Conservation (phyloP, 371 early-diverging fungal genomes). For the Amoeboradix gromovi region DNA sequence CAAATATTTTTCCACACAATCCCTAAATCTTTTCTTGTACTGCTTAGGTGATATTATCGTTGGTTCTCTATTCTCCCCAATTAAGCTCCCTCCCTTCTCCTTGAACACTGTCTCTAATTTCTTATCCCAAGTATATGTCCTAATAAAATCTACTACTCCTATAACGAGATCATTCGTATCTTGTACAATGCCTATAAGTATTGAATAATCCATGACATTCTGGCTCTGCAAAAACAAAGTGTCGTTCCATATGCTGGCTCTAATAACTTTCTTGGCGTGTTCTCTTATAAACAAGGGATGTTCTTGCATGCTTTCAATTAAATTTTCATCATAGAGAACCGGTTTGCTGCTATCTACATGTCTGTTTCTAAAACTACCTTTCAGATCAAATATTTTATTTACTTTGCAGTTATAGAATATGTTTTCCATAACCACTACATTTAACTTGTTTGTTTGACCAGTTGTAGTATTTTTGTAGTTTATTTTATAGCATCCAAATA, state of each 20-base stretch:
- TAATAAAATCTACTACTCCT: slow-evolving; percentile 83
- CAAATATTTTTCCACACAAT: slow-evolving; percentile 67
- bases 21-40: slow-evolving; percentile 61
- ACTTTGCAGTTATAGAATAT: slow-evolving; percentile 51
- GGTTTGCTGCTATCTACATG: slow-evolving; percentile 58
- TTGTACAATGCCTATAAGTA: slow-evolving; percentile 62
- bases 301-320: slow-evolving; percentile 39
- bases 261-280: slow-evolving; percentile 44
- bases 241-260: slow-evolving; percentile 52
- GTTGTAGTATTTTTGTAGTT: slow-evolving; percentile 45
- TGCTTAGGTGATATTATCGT: slow-evolving; percentile 77
- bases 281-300: slow-evolving; percentile 59
- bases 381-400: slow-evolving; percentile 56
- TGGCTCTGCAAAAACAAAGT: slow-evolving; percentile 49
- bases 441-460: slow-evolving; percentile 48
- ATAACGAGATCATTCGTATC: slow-evolving; percentile 46
- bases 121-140: slow-evolving; percentile 88
- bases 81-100: slow-evolving; percentile 40
- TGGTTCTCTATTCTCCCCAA: slow-evolving; percentile 54
- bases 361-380: slow-evolving; percentile 74
- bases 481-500: slow-evolving; percentile 68
- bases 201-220: slow-evolving; percentile 83
- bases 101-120: slow-evolving; percentile 78
- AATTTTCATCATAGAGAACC: slow-evolving; percentile 67
- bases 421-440: slow-evolving; percentile 80